Evolutionary conservation across 2,329 filamentous ascomycete genomes (phyloP).

Genomic region (Thermoascus crustaceus): DNA sequence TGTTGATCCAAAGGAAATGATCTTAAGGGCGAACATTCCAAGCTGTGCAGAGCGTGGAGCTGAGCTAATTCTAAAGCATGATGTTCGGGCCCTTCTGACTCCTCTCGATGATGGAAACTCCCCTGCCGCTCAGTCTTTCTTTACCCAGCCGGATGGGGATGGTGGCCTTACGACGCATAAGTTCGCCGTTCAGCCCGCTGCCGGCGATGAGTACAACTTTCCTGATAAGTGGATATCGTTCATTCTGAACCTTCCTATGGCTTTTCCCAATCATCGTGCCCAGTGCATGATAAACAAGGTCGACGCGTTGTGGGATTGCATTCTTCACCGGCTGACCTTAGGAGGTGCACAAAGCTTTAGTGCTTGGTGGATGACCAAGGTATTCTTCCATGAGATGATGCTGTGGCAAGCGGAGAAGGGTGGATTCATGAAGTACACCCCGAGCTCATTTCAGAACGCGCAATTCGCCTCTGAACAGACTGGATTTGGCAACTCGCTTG

Average conservation of each 20-base stretch:
- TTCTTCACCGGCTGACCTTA: constrained; percentile 37
- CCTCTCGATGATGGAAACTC: constrained; percentile 29
- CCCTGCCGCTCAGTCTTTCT: constrained; percentile 24
- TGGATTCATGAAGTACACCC: constrained; percentile 63
- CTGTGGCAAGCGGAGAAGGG: constrained; percentile 83
- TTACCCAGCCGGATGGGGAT: constrained; percentile 25
- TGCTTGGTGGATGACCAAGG: constrained; percentile 66
- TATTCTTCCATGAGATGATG: constrained; percentile 92
- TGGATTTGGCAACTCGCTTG: constrained; percentile 13
- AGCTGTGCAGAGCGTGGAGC: constrained; percentile 27
- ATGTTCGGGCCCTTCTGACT: constrained; percentile 35
- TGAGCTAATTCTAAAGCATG: constrained; percentile 36
- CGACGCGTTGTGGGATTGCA: constrained; percentile 36
- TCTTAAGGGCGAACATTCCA: constrained; percentile 34
- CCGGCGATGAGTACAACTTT: constrained; percentile 39
- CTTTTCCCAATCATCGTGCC: constrained; percentile 34
- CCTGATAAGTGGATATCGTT: constrained; percentile 41
- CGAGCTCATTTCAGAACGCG: constrained; percentile 24
- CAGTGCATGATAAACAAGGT: constrained; percentile 39
- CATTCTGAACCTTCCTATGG: constrained; percentile 32
- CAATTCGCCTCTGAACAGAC: constrained; percentile 17
- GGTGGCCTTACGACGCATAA: constrained; percentile 23
- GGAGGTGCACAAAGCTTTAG: constrained; percentile 40
- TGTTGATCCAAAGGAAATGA: constrained; percentile 33
- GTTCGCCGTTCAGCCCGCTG: constrained; percentile 28